Conservation (phyloP, 345 rosid genomes). For the Erodium maritimum region DNA sequence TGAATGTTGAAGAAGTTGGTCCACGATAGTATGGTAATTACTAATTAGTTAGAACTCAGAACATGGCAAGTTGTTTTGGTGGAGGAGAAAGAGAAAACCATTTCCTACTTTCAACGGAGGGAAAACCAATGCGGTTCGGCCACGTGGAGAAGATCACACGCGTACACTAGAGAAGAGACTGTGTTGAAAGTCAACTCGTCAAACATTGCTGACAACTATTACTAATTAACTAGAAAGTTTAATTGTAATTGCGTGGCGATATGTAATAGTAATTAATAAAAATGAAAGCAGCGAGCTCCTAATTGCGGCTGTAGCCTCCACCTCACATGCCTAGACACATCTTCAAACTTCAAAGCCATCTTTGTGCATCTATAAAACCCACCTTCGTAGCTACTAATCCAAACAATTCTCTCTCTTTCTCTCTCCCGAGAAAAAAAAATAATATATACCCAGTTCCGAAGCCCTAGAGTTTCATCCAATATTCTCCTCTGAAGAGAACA, state of each 20-base stretch:
- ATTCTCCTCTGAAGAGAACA: too few species aligned
- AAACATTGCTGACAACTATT: neutral
- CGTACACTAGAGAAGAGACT: neutral
- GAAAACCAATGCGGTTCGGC: neutral
- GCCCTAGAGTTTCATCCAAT: too few species aligned
- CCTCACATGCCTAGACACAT: conserved; percentile 1
- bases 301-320: neutral
- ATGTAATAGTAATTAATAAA: too few species aligned
- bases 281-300: neutral
- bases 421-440: neutral
- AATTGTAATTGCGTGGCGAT: too few species aligned
- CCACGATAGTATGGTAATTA: too few species aligned
- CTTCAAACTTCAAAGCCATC: conserved; percentile 6
- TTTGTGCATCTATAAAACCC: conserved; percentile 5
- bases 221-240: neutral
- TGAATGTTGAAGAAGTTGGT: too few species aligned
- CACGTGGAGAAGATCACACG: neutral
- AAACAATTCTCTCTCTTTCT: neutral
- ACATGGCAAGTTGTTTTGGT: neutral
- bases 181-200: neutral
- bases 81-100: neutral
- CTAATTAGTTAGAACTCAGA: too few species aligned
- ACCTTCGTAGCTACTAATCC: neutral
- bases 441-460: neutral
- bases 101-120: neutral